Evolutionary conservation across 352 stramenopile genomes (phyloP), one percentile per base, ranked within the genome.

Genomic region (Globisporangium middletonii): DNA sequence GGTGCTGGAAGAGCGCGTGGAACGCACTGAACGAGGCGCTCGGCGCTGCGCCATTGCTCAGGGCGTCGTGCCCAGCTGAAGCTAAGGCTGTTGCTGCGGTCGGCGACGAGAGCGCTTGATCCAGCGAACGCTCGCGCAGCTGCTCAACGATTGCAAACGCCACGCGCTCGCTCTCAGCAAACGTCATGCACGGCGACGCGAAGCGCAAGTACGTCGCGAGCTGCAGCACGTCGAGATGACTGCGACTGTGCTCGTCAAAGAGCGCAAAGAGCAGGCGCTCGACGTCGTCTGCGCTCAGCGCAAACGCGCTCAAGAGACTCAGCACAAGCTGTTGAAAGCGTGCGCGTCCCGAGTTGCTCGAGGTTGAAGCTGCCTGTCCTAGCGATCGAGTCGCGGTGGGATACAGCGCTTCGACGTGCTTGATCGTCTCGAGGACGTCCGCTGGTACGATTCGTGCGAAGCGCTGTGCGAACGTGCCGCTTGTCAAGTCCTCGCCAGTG

Each of bases 231-330:
- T 60, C 65, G 48, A 79, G 57, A 33, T 61, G 60, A 0, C 74
- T 66, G 30, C 55, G 67, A 16, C 43, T 71, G n/a, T 64, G 41
- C 7, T 67, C 55, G 41, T 86, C 73, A 26, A 83, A 74, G 0
- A 83, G 38, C 27, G 67, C 63, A 47, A 84, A 84, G 1, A 84
- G 28, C 35, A 70, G 60, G 1, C 76, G 65, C 51, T 75, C 64
- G 0, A 81, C 57, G 16, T 77, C 65, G 2, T 56, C n/a, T 16
- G 60, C 67, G 18, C 38, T 67, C 1, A 38, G 59, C 6, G 70
- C 57, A 11, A 59, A 70, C 2, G 58, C 61, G 47, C 73, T 75
- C 53, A 70, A 77, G 15, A 83, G 57, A 44, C 58, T 65, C 8
- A 77, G 5, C 33, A 81, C 45, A 28, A 72, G 59, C 4, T 46